Base-by-base conservation (phyloP, 2,329 filamentous ascomycete genomes). In the Fusarium decemcellulare region DNA sequence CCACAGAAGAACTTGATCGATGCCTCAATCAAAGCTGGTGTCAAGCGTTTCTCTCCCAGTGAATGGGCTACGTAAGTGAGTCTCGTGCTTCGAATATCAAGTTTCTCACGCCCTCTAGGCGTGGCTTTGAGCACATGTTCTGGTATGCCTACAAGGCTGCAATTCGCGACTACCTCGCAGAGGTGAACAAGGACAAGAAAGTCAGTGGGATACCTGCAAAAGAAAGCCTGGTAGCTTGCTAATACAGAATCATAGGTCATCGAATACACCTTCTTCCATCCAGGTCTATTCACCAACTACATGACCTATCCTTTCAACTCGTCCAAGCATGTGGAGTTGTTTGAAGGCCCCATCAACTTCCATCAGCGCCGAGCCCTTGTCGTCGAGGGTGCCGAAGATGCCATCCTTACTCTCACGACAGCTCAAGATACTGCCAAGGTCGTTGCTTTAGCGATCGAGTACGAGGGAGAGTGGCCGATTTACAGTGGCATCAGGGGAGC, bases 31-130 rank as follows among this genome's bases (percentile, higher is more conserved):
- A 80, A 81, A 8, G 88, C 87, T 5, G 87, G 88, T 2, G 87
- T 91, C 7, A 85, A 88, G 71, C 82, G 87, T 7, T 89, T 90
- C 77, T 81, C 91, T 12, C 88, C 89, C 1, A 88, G 87, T 37
- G 90, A 92, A 68, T 92, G 85, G 66, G 78, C 74, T 23, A 77
- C 77, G 83, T 85, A 62, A 76, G 73, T 60, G 1, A 40, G 0
- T 1, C 12, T 11, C 7, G 2, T 4, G 1, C 1, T 5, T 2
- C 2, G 1, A 0, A 1, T 9, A 1, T 6, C 1, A 5, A 8
- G 8, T 0, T 16, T 1, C 53, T 72, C 1, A 72, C 4, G 7
- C 8, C 0, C 0, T 0, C 0, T 5, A 73, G 71, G 12, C 57
- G 68, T 1, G 44, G 50, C 1, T 52, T 73, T 9, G 63, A 72